Conservation (phyloP, 192 early-diverging fungal genomes). For the Phycomyces nitens region DNA sequence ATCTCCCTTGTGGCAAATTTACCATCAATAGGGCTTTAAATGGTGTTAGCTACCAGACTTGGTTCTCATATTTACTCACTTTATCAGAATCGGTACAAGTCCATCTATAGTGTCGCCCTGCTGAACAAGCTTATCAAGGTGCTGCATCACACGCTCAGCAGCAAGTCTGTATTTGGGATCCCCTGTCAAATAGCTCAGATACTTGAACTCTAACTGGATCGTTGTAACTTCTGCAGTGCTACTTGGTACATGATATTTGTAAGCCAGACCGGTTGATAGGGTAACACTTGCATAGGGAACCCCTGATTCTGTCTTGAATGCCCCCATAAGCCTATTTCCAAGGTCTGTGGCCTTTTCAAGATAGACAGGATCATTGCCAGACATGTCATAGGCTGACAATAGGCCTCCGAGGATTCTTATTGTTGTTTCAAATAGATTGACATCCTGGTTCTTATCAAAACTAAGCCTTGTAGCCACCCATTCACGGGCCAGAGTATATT, state of each 20-base stretch:
- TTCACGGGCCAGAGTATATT: slow-evolving; percentile 65
- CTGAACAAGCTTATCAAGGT: slow-evolving; percentile 47
- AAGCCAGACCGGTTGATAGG: slow-evolving; percentile 54
- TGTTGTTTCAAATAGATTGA: slow-evolving; percentile 83
- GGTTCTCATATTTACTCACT: too few species aligned
- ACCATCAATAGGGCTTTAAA: slow-evolving; percentile 51
- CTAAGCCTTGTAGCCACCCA: slow-evolving; percentile 59
- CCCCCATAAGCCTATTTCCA: slow-evolving; percentile 65
- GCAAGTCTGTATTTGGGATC: slow-evolving; percentile 70
- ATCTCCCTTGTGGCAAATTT: slow-evolving; percentile 56
- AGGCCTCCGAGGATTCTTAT: slow-evolving; percentile 85
- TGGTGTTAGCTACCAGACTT: too few species aligned
- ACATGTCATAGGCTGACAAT: slow-evolving; percentile 76
- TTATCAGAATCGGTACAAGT: slow-evolving; percentile 73
- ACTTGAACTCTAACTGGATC: slow-evolving; percentile 85
- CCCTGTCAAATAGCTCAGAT: slow-evolving; percentile 71
- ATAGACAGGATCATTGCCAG: slow-evolving; percentile 59
- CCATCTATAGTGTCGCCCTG: slow-evolving; percentile 45
- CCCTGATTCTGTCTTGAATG: slow-evolving; percentile 63
- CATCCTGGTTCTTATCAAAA: slow-evolving; percentile 65
- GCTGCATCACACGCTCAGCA: slow-evolving; percentile 61
- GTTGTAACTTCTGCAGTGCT: slow-evolving; percentile 79
- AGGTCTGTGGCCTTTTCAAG: slow-evolving; percentile 73
- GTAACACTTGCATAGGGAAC: slow-evolving; percentile 67
- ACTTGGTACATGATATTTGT: slow-evolving; percentile 31